Conservation (phyloP, 2,329 filamentous ascomycete species). For the Penicillium sp. region DNA sequence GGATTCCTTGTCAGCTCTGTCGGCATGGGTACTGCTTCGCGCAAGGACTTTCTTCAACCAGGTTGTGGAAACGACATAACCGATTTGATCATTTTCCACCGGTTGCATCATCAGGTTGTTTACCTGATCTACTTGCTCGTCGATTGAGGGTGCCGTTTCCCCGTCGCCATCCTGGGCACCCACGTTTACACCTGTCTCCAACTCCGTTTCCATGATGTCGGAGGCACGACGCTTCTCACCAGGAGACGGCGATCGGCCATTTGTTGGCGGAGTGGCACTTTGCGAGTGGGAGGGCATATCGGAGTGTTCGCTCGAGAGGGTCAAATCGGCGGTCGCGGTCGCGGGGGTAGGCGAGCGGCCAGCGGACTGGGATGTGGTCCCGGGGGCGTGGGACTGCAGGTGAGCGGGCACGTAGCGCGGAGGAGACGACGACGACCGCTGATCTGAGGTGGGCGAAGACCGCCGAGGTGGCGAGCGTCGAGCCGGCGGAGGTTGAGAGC, state of each 20-base stretch:
- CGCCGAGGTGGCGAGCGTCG: constrained; percentile 22
- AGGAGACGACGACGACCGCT: constrained; percentile 29
- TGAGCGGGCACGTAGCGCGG: constrained; percentile 52
- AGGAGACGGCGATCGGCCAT: constrained; percentile 30
- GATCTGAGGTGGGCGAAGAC: constrained; percentile 21
- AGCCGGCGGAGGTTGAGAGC: constrained; percentile 20
- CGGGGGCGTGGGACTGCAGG: constrained; percentile 49
- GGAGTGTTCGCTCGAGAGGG: constrained; percentile 43
- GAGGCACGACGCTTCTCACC: constrained; percentile 34
- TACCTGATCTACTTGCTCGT: constrained; percentile 70
- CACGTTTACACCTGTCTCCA: constrained; percentile 22
- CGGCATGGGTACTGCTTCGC: constrained; percentile 53
- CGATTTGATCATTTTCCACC: constrained; percentile 64
- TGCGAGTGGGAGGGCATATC: constrained; percentile 41
- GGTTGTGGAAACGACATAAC: constrained; percentile 68
- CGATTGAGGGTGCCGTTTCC: constrained; percentile 37
- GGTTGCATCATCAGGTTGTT: constrained; percentile 52
- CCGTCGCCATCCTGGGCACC: constrained; percentile 1
- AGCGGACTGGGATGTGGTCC: constrained; percentile 28
- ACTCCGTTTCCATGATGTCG: constrained; percentile 27
- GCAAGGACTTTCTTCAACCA: constrained; percentile 74
- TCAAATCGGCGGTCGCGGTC: constrained; percentile 50
- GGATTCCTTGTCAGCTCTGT: constrained; percentile 54
- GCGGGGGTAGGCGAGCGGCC: constrained; percentile 41
- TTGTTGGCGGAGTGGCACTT: constrained; percentile 21